Evolutionary conservation across 768 basidiomycete genomes (phyloP).

Genomic region (Cystoderma amianthinum): DNA sequence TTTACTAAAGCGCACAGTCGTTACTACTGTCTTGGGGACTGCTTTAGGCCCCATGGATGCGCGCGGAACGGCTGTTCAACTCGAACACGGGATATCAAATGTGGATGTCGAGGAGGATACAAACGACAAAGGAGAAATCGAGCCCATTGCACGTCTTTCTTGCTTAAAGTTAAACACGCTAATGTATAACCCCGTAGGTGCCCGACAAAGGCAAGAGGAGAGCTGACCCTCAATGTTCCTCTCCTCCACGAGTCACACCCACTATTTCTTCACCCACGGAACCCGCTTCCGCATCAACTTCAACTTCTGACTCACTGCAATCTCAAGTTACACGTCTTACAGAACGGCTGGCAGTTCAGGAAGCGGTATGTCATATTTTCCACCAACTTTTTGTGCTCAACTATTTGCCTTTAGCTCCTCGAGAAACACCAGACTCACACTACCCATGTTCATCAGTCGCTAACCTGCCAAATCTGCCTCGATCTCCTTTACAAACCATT

Average conservation of each 20-base stretch:
- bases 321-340: conserved; percentile 31
- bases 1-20: too few species aligned
- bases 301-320: conserved; percentile 10
- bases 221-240: conserved; percentile 11
- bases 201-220: conserved; percentile 34
- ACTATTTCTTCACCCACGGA: too few species aligned
- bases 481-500: conserved; percentile 70
- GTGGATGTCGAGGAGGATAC: too few species aligned
- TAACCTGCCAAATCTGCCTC: conserved; percentile 76
- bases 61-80: neutral
- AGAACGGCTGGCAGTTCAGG: conserved; percentile 33
- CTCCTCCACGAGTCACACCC: too few species aligned
- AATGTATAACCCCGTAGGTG: conserved; percentile 11
- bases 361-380: conserved; percentile 21
- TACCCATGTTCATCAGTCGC: conserved; percentile 48
- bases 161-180: conserved; percentile 1
- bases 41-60: too few species aligned
- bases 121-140: conserved; percentile 3
- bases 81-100: too few species aligned
- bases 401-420: conserved; percentile 30
- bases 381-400: conserved; percentile 1
- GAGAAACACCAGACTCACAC: conserved; percentile 46
- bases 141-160: conserved; percentile 1
- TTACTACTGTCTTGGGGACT: too few species aligned
- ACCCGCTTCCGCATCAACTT: neutral